Conservation (phyloP, 495 filamentous ascomycete genomes). For the Achaetomiella virescens region DNA sequence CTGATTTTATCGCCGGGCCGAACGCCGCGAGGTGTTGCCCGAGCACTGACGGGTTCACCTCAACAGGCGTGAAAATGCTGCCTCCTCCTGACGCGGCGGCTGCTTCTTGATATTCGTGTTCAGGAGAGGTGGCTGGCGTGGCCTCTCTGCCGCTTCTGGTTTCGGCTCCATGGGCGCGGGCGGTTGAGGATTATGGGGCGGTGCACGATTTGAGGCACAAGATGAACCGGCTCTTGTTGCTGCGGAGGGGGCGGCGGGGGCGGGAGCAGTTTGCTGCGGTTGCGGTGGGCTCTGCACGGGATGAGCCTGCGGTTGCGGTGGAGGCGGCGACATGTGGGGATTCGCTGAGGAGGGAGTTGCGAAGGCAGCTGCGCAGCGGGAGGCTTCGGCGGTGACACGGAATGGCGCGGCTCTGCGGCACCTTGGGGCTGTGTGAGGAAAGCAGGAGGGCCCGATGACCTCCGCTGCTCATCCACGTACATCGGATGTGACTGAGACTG, state of each 20-base stretch:
- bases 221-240: constrained; percentile 25
- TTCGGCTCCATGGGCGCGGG: constrained; percentile 45
- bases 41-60: constrained; percentile 82
- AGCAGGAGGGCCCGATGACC: constrained; percentile 53
- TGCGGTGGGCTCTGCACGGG: constrained; percentile 36
- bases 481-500: constrained; percentile 34
- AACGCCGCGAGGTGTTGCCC: constrained; percentile 73
- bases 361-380: constrained; percentile 31
- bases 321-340: constrained; percentile 32
- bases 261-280: constrained; percentile 33
- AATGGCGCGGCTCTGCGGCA: constrained; percentile 32
- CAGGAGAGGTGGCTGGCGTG: constrained; percentile 34
- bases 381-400: constrained; percentile 36
- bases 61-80: constrained; percentile 96
- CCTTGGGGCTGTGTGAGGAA: constrained; percentile 43
- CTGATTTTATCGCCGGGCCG: constrained; percentile 39
- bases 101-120: constrained; percentile 60
- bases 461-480: constrained; percentile 63
- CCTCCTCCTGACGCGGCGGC: constrained; percentile 70
- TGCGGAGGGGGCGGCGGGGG: constrained; percentile 21
- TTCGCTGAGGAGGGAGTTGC: constrained; percentile 33
- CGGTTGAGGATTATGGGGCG: constrained; percentile 29
- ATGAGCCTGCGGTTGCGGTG: constrained; percentile 35
- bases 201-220: constrained; percentile 31
- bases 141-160: constrained; percentile 30